Evolutionary conservation across 2,329 filamentous ascomycete species (phyloP), one percentile per base, ranked within the genome.

Genomic region (Cercospora beticola): DNA sequence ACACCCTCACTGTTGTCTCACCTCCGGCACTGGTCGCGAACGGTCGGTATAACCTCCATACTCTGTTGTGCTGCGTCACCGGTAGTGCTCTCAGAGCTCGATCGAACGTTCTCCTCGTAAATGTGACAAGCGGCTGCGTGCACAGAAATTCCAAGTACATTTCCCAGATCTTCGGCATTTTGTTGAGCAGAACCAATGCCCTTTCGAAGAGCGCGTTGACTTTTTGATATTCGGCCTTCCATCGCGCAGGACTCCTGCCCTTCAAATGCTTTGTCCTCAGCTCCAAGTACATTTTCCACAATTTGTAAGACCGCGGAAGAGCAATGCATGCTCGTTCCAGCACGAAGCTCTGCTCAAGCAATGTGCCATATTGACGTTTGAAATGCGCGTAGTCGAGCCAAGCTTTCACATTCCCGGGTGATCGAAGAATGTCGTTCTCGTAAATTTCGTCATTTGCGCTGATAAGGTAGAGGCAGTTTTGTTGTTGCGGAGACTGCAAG

Each of bases 101-200:
- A 81, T 99, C 94, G 81, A 99, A 99, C 0, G 92, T 92, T 72
- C 89, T 89, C 68, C 95, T 89, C 28, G 93, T 96, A 67, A 89
- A 86, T 7, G 94, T 97, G 70, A 99, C 89, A 64, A 96, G 84
- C n/a, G 95, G 95, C 79, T 99, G 95, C 76, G 92, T 89, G 78
- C 94, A 88, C 67, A 99, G 85, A 78, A 99, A 98, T 60, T 87
- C 87, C 70, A 99, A 88, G 79, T 97, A 99, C 89, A 98, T 92
- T 79, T 97, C 94, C 96, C 95, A 99, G 78, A 99, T 95, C 73
- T 89, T 88, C 26, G 96, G 95, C 95, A 99, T 99, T 83, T 99
- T 99, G 83, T 99, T 97, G 70, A 99, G 87, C 49, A 99, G 86
- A 68, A 97, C 92, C 62, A 99, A 83, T 3, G 95, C 94, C 74